Conservation (phyloP, 768 basidiomycete species). For the Cantharellus anzutake region DNA sequence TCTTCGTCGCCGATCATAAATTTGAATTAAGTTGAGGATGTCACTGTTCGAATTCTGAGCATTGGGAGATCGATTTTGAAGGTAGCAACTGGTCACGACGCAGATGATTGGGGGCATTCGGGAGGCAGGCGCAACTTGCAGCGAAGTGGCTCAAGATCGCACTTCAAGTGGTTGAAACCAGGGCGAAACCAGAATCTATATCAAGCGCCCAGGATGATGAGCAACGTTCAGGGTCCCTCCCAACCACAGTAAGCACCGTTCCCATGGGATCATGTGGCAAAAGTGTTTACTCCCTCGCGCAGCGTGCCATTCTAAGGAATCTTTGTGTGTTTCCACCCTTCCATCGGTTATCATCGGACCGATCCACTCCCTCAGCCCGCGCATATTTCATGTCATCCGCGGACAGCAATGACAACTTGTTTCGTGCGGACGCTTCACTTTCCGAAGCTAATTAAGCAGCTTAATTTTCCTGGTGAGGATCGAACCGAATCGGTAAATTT, state of each 20-base stretch:
- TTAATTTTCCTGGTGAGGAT: background rate
- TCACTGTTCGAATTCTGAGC: conserved; percentile 54
- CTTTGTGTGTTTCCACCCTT: conserved; percentile 30
- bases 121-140: conserved; percentile 17
- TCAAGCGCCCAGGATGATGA: conserved; percentile 1
- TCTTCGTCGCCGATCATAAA: background rate
- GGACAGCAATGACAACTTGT: conserved; percentile 37
- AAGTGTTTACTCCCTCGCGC: conserved; percentile 7
- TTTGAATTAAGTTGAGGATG: conserved; percentile 37
- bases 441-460: conserved; percentile 26
- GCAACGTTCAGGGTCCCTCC: background rate
- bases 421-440: conserved; percentile 54
- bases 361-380: conserved; percentile 31
- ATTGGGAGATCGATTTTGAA: conserved; percentile 45
- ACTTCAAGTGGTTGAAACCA: no score
- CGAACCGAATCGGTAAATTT: no score
- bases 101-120: background rate
- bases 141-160: conserved; percentile 65
- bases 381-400: conserved; percentile 62
- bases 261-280: background rate
- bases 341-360: conserved; percentile 11
- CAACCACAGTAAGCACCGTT: background rate
- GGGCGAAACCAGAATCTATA: no score
- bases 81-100: conserved; percentile 21
- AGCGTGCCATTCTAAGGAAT: conserved; percentile 56